Base-by-base conservation (phyloP, 1,139 yeast species). In the Yamadazyma conglobata region DNA sequence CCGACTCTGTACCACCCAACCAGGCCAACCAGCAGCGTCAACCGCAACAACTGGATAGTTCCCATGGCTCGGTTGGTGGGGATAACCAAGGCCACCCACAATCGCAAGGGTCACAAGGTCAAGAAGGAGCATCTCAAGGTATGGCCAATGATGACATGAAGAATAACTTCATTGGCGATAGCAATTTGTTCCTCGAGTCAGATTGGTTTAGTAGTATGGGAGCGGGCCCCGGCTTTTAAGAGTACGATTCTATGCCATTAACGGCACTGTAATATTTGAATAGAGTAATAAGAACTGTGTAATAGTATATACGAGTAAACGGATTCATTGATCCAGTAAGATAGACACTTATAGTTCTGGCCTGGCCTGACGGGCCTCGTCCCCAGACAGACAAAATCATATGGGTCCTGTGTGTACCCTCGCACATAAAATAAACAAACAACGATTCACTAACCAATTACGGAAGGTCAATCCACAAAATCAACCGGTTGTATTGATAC, bases 161-260 rank as follows among this genome's bases (percentile, higher is more conserved):
- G 20, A 35, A 30, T 15, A 33, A 31, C 13, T 34, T 42, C 12
- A 39, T 39, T 34, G 43, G 43, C 6, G 46, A 43, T 27, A 24
- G 33, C 3, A 38, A 34, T 19, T 22, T 28, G 24, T 37, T 48
- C 32, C 31, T 46, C 15, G 50, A 46, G 15, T 40, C 49, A 12
- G 66, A 60, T 39, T 61, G 68, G 68, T 50, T 61, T 31, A 55
- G 58, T 31, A 54, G 55, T 41, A 55, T 61, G 56, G 68, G 65
- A 1, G 48, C 63, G 2, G 66, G 65, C 0, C 64, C 65, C 0
- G 64, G 64, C 11, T 60, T 58, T 37, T 47, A 39, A 14, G 10
- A 18, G 26, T n/a, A n/a, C n/a, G n/a, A n/a, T n/a, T n/a, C n/a
- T n/a, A n/a, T n/a, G n/a, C n/a, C n/a, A n/a, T n/a, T n/a, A n/a